Evolutionary conservation across 1,139 yeast species (phyloP).

Genomic region (Candida albicans): DNA sequence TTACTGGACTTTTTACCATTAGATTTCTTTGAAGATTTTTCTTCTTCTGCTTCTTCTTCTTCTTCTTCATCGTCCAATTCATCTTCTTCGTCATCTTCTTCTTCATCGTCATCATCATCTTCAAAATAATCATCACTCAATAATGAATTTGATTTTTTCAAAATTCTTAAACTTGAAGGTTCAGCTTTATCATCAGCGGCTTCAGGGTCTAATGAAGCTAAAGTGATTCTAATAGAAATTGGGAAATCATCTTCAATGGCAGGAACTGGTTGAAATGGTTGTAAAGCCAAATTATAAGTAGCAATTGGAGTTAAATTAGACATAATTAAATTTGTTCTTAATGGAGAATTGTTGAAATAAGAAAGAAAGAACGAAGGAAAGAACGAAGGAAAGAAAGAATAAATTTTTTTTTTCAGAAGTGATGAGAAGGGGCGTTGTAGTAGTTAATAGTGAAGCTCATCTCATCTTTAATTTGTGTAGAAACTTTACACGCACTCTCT

Average conservation of each 20-base stretch:
- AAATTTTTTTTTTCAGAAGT: too few relatives aligned
- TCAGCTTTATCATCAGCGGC: constrained; percentile 74
- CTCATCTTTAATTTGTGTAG: too few relatives aligned
- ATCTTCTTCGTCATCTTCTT: constrained; percentile 53
- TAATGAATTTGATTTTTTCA: constrained; percentile 66
- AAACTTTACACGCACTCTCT: too few relatives aligned
- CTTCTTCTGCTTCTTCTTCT: constrained; percentile 44
- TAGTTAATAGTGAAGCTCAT: too few relatives aligned
- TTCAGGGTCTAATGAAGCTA: constrained; percentile 95
- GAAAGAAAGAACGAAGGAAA: constrained; percentile 2
- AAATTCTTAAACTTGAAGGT: constrained; percentile 87
- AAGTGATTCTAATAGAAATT: constrained; percentile 83
- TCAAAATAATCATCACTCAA: constrained; percentile 47
- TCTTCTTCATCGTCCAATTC: constrained; percentile 48
- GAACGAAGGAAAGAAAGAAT: too few relatives aligned
- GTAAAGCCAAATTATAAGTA: constrained; percentile 77
- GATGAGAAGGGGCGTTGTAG: too few relatives aligned
- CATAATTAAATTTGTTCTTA: constrained; percentile 35
- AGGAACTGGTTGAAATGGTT: constrained; percentile 84
- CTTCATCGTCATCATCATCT: constrained; percentile 47
- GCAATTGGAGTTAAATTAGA: constrained; percentile 76
- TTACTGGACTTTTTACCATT: constrained; percentile 28
- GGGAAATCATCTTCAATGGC: constrained; percentile 87
- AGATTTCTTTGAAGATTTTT: constrained; percentile 14
- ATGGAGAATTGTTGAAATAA: constrained; percentile 1